These are phyloP conservation scores for Fusarium marasasianum DNA, from an alignment of 2,329 filamentous ascomycete species.

Conservation along the genomic window DNA sequence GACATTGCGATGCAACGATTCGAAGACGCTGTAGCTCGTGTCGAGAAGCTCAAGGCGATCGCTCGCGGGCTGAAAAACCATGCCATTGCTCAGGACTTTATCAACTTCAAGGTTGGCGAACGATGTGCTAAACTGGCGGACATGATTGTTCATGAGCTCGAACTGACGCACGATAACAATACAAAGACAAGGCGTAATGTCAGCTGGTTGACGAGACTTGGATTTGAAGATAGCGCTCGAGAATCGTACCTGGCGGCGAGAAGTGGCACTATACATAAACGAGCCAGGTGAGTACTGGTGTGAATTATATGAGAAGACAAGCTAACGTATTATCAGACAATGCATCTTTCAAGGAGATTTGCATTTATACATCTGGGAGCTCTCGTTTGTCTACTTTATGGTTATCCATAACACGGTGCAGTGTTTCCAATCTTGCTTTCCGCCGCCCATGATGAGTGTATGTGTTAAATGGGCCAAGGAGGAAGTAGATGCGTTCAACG, in stretches of 20 bases:
- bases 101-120: slow-evolving; percentile 90
- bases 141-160: slow-evolving; percentile 79
- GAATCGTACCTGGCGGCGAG: slow-evolving; percentile 87
- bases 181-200: slow-evolving; percentile 83
- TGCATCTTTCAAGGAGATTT: slow-evolving; percentile 96
- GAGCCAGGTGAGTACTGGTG: slow-evolving; percentile 71
- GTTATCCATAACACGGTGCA: slow-evolving; percentile 92
- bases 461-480: slow-evolving; percentile 99
- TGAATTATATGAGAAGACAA: neutral
- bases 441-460: slow-evolving; percentile 86
- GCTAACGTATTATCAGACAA: slow-evolving; percentile 66
- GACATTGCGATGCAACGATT: slow-evolving; percentile 92
- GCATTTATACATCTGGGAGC: slow-evolving; percentile 91
- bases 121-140: slow-evolving; percentile 80
- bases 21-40: slow-evolving; percentile 81
- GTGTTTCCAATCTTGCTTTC: slow-evolving; percentile 89
- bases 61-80: slow-evolving; percentile 86
- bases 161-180: slow-evolving; percentile 79
- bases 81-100: slow-evolving; percentile 86
- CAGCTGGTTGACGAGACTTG: slow-evolving; percentile 83
- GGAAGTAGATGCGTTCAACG: slow-evolving; percentile 90
- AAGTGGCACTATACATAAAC: slow-evolving; percentile 79
- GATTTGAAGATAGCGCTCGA: slow-evolving; percentile 88
- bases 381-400: slow-evolving; percentile 95
- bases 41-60: slow-evolving; percentile 85